Base-by-base conservation (phyloP, 106 monocot species). In the Dactylorhiza incarnata region DNA sequence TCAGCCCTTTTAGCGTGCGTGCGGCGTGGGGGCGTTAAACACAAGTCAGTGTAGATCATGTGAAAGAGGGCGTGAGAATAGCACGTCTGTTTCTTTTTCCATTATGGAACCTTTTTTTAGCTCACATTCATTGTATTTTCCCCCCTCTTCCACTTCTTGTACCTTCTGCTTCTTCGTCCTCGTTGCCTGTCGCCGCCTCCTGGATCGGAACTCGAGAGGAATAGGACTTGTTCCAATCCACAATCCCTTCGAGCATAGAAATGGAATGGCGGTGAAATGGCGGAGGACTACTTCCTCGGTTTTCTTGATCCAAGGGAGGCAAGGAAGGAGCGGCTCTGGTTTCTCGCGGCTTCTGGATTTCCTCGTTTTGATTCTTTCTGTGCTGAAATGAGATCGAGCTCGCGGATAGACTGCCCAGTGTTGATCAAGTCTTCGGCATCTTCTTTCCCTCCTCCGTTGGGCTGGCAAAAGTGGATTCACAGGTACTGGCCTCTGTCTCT, bases 121-220 rank as follows among this genome's bases (percentile, higher is more conserved):
- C 29, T 25, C 43, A 67, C 69, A 69, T 69, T 69, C 69, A 69
- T 69, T 69, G 69, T 45, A 69, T 69, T 69, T 65, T 9, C 45
- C 69, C 6, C 29, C 11, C 1, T 65, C 43, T 45, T 7, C 69
- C 26, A 0, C 69, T 9, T 45, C 69, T 69, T 45, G 69, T 45
- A 16, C 69, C 69, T 24, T 45, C 69, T 13, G 43, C 68, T 69
- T n/a, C 45, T 17, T 37, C 14, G 59, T 59, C 69, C 45, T 17
- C 45, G 12, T 45, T 9, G 5, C 16, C 16, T 45, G 69, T 69
- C 69, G 69, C 45, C 24, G 69, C 16, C 16, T 6, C 4, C 44
- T 37, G 68, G 68, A 69, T 69, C 69, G 17, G 24, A 45, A 16
- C 43, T 69, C 45, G 45, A 69, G 11, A 69, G 44, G 17, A 45